Conservation (phyloP, 2,329 filamentous ascomycete genomes). For the Botrytis galanthina region DNA sequence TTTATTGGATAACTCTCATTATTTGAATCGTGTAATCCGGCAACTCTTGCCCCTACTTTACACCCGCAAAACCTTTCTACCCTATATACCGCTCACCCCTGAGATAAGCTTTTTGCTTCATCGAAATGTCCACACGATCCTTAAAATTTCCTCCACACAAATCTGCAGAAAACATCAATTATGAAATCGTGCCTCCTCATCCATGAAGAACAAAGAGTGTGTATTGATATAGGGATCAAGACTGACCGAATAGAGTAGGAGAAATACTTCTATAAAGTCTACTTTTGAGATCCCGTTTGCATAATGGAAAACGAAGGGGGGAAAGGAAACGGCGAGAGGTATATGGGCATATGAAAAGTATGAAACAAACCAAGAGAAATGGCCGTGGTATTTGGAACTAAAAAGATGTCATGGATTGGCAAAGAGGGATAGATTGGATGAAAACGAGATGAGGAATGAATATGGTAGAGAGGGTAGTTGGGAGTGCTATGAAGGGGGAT, state of each 20-base stretch:
- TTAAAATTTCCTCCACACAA: background rate
- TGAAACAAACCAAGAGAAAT: background rate
- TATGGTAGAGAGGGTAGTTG: background rate
- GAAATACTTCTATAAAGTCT: slow-evolving; percentile 18
- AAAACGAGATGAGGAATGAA: background rate
- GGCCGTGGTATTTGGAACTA: background rate
- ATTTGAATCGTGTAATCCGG: background rate
- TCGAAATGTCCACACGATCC: slow-evolving; percentile 8
- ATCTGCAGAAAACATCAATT: background rate
- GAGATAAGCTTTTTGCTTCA: background rate
- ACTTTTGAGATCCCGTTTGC: slow-evolving; percentile 15
- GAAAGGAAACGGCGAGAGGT: background rate
- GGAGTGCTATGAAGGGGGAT: background rate
- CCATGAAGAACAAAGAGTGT: background rate
- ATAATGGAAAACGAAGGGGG: background rate
- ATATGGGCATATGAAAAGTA: background rate
- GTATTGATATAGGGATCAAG: slow-evolving; percentile 12
- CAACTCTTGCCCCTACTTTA: background rate
- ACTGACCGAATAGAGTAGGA: slow-evolving; percentile 17
- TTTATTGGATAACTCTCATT: background rate
- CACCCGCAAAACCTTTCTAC: background rate
- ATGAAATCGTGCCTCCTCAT: background rate
- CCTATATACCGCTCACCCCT: background rate
- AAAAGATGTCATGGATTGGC: background rate
- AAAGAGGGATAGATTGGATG: too few relatives aligned